Conservation (phyloP, 805 yeast species). For the Metschnikowia aberdeeniae region DNA sequence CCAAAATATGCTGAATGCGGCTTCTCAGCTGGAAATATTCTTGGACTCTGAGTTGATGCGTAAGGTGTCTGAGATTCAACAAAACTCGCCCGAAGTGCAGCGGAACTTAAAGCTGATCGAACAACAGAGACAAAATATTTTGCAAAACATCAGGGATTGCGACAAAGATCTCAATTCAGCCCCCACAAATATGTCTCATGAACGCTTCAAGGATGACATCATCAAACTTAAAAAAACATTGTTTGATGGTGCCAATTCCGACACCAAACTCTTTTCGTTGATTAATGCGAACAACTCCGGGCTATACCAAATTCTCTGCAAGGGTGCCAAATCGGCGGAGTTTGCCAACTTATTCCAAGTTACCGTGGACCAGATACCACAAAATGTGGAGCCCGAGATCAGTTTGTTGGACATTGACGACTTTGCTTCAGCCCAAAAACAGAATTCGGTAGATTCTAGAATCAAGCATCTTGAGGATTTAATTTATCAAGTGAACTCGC, state of each 20-base stretch:
- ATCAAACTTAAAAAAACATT: slow-evolving; percentile 55
- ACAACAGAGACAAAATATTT: slow-evolving; percentile 33
- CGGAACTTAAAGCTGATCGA: slow-evolving; percentile 30
- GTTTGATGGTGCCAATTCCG: slow-evolving; percentile 58
- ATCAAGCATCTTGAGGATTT: slow-evolving; percentile 53
- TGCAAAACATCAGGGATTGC: slow-evolving; percentile 29
- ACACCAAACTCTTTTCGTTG: slow-evolving; percentile 47
- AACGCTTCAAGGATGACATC: slow-evolving; percentile 47
- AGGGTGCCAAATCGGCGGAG: slow-evolving; percentile 41
- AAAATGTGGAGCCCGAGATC: slow-evolving; percentile 23
- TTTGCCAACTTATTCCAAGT: slow-evolving; percentile 31
- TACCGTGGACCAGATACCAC: slow-evolving; percentile 5
- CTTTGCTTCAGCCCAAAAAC: slow-evolving; percentile 17
- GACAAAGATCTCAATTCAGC: slow-evolving; percentile 22
- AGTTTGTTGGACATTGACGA: slow-evolving; percentile 72
- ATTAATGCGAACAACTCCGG: slow-evolving; percentile 32
- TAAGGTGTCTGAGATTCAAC: slow-evolving; percentile 21
- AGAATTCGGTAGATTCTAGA: slow-evolving; percentile 27
- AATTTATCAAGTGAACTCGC: slow-evolving; percentile 55
- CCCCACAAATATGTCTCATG: slow-evolving; percentile 5
- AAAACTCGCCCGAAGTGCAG: slow-evolving; percentile 29
- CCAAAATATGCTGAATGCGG: slow-evolving; percentile 1
- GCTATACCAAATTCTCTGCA: slow-evolving; percentile 26
- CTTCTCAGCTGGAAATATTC: not conserved
- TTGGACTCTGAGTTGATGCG: slow-evolving; percentile 8